phyloP scores from a whole-genome alignment of 306 rosid genomes.

The Parietaria judaica region DNA sequence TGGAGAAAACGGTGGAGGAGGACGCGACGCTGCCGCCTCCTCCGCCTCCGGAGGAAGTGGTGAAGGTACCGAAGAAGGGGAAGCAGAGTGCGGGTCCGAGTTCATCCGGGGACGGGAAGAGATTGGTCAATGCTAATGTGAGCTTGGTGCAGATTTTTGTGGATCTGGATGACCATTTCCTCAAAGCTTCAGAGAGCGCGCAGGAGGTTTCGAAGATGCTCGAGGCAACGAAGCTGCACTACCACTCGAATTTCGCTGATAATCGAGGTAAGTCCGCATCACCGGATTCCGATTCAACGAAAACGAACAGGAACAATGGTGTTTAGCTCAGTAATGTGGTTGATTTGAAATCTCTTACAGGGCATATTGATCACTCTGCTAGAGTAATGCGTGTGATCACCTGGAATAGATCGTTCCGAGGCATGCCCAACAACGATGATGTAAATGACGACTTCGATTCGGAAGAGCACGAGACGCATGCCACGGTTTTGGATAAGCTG shows the following conservation, averaged over 20 bases:
- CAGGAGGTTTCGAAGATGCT: conserved; percentile 93
- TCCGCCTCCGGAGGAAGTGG: conserved; percentile 15
- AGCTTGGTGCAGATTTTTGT: conserved; percentile 44
- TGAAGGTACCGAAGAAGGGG: conserved; percentile 33
- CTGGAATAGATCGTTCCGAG: conserved; percentile 85
- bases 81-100: conserved; percentile 30
- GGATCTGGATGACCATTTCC: conserved; percentile 69
- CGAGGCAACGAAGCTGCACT: conserved; percentile 81
- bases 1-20: conserved; percentile 17
- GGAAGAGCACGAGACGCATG: conserved; percentile 87
- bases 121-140: conserved; percentile 25
- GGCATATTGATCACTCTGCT: conserved; percentile 92
- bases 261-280: conserved; percentile 53
- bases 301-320: neutral
- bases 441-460: conserved; percentile 68
- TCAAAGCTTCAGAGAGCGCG: conserved; percentile 84
- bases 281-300: neutral
- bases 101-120: conserved; percentile 39
- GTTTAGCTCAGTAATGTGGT: neutral
- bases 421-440: conserved; percentile 40
- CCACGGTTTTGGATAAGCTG: conserved; percentile 83
- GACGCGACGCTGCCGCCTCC: conserved; percentile 21
- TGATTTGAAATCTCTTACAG: conserved; percentile 27
- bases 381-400: conserved; percentile 89
- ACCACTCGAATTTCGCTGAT: conserved; percentile 96